These are phyloP conservation scores for Danielia reshetovae DNA, from an alignment of 805 yeast genomes.

Conservation along the genomic window DNA sequence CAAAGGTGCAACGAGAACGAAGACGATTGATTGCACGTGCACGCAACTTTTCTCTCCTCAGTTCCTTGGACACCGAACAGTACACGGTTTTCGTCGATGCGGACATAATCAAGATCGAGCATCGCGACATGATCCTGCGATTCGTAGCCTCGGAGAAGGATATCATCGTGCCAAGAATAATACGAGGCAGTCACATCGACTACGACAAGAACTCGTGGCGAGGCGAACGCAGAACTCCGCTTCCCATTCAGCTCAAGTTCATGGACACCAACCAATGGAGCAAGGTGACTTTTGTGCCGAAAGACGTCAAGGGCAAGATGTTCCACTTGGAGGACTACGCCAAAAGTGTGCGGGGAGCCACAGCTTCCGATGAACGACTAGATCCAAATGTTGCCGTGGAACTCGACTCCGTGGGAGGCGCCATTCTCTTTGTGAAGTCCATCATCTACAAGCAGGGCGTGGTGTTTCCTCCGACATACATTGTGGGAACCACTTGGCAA, in stretches of 20 bases:
- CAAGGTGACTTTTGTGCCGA: conserved; percentile 30
- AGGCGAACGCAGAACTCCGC: conserved; percentile 34
- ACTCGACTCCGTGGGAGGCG: conserved; percentile 52
- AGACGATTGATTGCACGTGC: conserved; percentile 34
- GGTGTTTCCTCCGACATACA: conserved; percentile 42
- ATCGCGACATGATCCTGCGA: conserved; percentile 20
- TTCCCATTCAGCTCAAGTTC: conserved; percentile 10
- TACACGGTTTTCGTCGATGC: conserved; percentile 36
- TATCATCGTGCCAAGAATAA: conserved; percentile 35
- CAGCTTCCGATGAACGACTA: not conserved
- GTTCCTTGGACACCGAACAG: conserved; percentile 25
- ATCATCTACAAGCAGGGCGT: conserved; percentile 44
- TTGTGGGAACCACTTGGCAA: conserved; percentile 46
- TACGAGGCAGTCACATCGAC: conserved; percentile 23
- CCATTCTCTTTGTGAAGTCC: conserved; percentile 42
- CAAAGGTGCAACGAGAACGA: conserved; percentile 27
- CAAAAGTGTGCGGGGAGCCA: conserved; percentile 3
- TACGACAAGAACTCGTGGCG: conserved; percentile 40
- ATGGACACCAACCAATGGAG: conserved; percentile 21
- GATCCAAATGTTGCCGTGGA: conserved; percentile 10
- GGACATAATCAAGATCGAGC: conserved; percentile 26
- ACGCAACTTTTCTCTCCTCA: conserved; percentile 31
- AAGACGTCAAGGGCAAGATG: conserved; percentile 24
- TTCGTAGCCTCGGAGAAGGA: conserved; percentile 29
- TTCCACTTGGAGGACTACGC: conserved; percentile 24